These are phyloP conservation scores for Fraxinus angustifolia DNA, from an alignment of 305 asterid species.

Conservation along the genomic window DNA sequence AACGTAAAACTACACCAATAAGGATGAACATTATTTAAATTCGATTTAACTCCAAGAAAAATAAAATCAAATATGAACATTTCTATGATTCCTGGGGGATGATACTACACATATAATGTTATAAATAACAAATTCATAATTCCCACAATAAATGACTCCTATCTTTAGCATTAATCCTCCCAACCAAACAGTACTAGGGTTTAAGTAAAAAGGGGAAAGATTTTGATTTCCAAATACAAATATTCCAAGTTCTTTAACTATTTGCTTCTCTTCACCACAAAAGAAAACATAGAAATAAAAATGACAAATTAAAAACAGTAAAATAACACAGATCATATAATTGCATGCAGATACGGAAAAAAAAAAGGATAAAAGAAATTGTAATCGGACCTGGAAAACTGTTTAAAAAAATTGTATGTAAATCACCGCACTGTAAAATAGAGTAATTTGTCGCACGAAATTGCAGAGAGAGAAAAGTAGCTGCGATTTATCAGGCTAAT, in stretches of 20 bases:
- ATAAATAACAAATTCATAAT: background rate
- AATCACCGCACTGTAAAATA: background rate
- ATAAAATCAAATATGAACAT: background rate
- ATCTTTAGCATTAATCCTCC: background rate
- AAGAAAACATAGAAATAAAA: background rate
- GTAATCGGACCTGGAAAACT: constrained; percentile 22
- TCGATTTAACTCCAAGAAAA: background rate
- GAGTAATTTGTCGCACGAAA: background rate
- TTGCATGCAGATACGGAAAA: constrained; percentile 8
- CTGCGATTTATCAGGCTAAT: constrained; percentile 2
- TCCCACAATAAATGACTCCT: background rate
- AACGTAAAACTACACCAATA: background rate
- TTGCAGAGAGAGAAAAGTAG: constrained; percentile 16
- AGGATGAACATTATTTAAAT: background rate
- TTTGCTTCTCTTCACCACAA: background rate
- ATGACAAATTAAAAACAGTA: background rate
- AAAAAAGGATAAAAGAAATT: background rate
- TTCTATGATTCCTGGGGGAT: background rate
- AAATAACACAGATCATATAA: background rate
- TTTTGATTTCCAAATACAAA: background rate
- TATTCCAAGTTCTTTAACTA: background rate
- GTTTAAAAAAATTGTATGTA: background rate
- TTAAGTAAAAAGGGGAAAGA: background rate
- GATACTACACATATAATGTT: background rate
- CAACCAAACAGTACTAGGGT: background rate